Base-by-base conservation (phyloP, 805 yeast species). In the Isabelozyma rhagii region DNA sequence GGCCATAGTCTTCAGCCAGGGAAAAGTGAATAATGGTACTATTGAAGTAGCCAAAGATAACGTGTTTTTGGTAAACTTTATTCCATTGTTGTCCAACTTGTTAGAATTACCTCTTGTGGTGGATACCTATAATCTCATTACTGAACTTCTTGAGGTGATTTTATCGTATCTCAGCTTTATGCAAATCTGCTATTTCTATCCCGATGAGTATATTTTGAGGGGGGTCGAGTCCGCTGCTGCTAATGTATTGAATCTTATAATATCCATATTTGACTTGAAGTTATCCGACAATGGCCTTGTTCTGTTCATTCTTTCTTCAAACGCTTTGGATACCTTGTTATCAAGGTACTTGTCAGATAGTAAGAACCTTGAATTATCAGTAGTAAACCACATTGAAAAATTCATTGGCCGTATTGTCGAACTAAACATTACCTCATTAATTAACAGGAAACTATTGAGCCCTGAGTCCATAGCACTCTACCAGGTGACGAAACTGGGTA, bases 381-480 rank as follows among this genome's bases (percentile, higher is more conserved):
- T 43, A 8, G 38, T 28, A 10, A 43, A 43, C 13, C 25, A 10
- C 13, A 43, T 43, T 9, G 45, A 43, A 43, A 27, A 43, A 11
- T 28, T 43, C 14, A 17, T 43, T 27, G 38, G 13, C 18, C 36
- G 28, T 15, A 28, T 43, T 5, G 38, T 43, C 8, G 36, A 25
- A 11, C 27, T 11, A 9, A 15, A 28, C 11, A 10, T 14, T 8
- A 11, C 15, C 11, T n/a, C 36, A 5, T 5, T 43, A 31, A 7
- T 28, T 31, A 7, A 28, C 7, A 10, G 38, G 5, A 43, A 29
- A 7, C 31, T 50, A 25, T 34, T 53, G n/a, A 44, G 45, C 13
- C 38, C 17, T 3, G 45, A 48, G 13, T 52, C 44, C 29, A 43
- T 46, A 9, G 40, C 48, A 8, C 42, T 54, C 4, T 58, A 54